A percentile compares a stretch with the other conserved stretches of the same genome.
phyloP scores from a whole-genome alignment of 192 early-diverging fungal genomes.

The Umbelopsis vinacea region DNA sequence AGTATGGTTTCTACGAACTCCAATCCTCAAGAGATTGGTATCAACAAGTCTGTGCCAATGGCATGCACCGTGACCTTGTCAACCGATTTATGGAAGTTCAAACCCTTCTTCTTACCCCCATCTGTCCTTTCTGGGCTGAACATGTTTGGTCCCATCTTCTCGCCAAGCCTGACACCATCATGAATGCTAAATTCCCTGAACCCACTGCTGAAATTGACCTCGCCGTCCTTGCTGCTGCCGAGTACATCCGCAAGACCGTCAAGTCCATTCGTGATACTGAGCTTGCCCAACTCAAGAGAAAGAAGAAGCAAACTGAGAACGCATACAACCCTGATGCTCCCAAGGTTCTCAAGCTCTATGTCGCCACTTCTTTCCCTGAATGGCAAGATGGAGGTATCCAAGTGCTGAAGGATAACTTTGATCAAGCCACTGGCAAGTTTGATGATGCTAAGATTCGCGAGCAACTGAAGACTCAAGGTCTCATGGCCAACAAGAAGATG shows the following conservation, averaged over 20 bases:
- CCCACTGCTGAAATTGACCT: conserved; percentile 66
- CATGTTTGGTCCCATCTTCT: conserved; percentile 84
- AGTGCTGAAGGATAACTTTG: conserved; percentile 62
- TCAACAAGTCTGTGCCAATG: conserved; percentile 64
- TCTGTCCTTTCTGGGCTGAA: conserved; percentile 95
- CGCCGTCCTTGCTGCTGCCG: conserved; percentile 69
- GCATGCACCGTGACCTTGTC: conserved; percentile 89
- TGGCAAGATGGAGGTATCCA: conserved; percentile 85
- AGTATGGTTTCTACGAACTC: conserved; percentile 90
- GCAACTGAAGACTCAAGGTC: conserved; percentile 64
- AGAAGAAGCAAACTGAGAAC: conserved; percentile 67
- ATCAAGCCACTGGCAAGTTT: conserved; percentile 60
- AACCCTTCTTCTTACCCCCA: conserved; percentile 83
- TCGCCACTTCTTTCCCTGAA: conserved; percentile 84
- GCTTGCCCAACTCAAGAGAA: conserved; percentile 71
- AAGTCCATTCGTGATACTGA: conserved; percentile 84
- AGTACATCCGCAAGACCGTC: conserved; percentile 79
- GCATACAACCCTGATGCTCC: conserved; percentile 62
- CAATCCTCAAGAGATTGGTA: conserved; percentile 88
- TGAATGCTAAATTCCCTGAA: conserved; percentile 67
- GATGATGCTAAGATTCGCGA: conserved; percentile 77
- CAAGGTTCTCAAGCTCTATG: conserved; percentile 78
- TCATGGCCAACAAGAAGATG: conserved; percentile 94
- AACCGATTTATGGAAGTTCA: conserved; percentile 84
- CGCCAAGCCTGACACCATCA: conserved; percentile 64